Evolutionary conservation across 208 protist genomes (phyloP), one percentile per base, ranked within the genome.

Genomic region (Leishmania aethiopica): DNA sequence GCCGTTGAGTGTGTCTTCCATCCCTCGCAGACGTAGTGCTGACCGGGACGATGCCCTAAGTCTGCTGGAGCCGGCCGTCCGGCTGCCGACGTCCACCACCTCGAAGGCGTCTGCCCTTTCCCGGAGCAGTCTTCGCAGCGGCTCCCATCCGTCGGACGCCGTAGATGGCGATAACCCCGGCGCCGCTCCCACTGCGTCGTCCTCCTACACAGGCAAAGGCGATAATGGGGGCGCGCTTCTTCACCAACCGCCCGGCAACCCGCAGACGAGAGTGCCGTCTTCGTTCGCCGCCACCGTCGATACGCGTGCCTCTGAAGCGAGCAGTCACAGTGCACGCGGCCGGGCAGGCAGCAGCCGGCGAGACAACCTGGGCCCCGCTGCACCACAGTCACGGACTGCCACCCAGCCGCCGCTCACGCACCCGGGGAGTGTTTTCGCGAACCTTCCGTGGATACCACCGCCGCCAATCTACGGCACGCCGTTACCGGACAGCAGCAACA

Each of bases 391-490:
- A 3, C 19, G 40, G 13, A 17, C 42, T 74, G 25, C 47, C 25
- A 55, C 70, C 37, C 6, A 47, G 40, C 28, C 45, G 7, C 70
- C 11, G 51, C 73, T 28, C 73, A 15, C 51, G 73, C 13, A 32
- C 32, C 32, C 73, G 28, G 32, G n/a, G 40, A 11, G 28, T 51
- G 3, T 19, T 17, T n/a, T 66, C 40, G 47, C 67, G 45, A 35
- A 86, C 69, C 25, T 87, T 19, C 81, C 87, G 10, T 90, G 87
- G 87, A 80, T 87, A 62, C 87, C 87, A 11, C 87, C 87, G 1
- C 87, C 87, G 7, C 80, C 83, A 10, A 71, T 90, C 13, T 78
- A 79, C 42, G 84, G 81, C 25, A 32, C 72, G 11, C 28, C 78
- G 17, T 37, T 59, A 22, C 74, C 72, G 11, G 66, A 75, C 51